phyloP scores from a whole-genome alignment of 2,329 filamentous ascomycete species.

The Hyphodiscus sp. region DNA sequence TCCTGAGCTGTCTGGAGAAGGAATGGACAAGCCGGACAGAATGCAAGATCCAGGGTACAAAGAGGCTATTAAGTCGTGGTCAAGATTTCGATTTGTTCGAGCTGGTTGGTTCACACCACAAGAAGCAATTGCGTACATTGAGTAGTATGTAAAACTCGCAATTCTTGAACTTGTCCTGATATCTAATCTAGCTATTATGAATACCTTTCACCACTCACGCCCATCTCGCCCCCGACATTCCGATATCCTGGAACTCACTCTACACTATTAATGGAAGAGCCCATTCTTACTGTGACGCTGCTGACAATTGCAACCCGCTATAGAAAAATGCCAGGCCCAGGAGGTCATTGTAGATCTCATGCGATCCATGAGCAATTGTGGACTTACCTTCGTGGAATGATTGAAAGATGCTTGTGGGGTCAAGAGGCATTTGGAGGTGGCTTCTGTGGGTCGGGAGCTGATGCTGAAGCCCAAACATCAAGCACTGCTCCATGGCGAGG shows the following conservation, averaged over 20 bases:
- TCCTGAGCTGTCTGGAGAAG: conserved; percentile 20
- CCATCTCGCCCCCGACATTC: conserved; percentile 88
- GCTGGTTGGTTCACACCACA: conserved; percentile 93
- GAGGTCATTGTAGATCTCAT: conserved; percentile 75
- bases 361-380: conserved; percentile 94
- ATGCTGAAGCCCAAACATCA: conserved; percentile 51
- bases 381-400: conserved; percentile 91
- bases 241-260: conserved; percentile 73
- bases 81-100: conserved; percentile 86
- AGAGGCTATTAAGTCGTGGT: conserved; percentile 81
- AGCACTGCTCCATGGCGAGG: conserved; percentile 65
- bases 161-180: conserved; percentile 6
- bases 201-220: conserved; percentile 84
- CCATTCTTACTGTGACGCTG: conserved; percentile 85
- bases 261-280: conserved; percentile 80
- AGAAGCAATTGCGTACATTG: conserved; percentile 89
- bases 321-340: conserved; percentile 70
- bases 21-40: conserved; percentile 7
- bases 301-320: conserved; percentile 89
- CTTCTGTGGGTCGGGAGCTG: conserved; percentile 66
- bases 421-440: conserved; percentile 92
- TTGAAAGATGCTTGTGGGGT: conserved; percentile 89
- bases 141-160: conserved; percentile 57
- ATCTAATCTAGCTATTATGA: conserved; percentile 68
- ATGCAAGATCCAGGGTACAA: conserved; percentile 49